These are phyloP conservation scores for Hysterangium stoloniferum DNA, from an alignment of 768 basidiomycete species.

Conservation along the genomic window DNA sequence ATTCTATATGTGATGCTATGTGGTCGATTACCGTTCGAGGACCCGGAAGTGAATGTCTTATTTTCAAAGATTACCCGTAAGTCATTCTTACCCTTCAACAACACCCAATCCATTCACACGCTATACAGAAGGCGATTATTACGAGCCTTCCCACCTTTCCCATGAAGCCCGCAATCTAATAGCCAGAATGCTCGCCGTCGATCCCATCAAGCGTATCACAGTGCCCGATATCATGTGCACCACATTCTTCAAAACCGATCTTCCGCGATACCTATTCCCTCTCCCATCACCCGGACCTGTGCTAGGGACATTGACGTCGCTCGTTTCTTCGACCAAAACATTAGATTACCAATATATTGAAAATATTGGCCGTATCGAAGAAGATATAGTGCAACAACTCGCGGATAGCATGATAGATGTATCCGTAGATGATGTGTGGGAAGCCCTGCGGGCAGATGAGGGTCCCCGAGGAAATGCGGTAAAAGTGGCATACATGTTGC, in stretches of 20 bases:
- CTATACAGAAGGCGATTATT: constrained; percentile 73
- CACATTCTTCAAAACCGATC: constrained; percentile 82
- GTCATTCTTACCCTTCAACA: constrained; percentile 19
- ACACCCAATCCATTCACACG: background rate
- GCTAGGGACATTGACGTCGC: constrained; percentile 61
- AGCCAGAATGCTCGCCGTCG: constrained; percentile 83
- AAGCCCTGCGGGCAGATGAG: constrained; percentile 73
- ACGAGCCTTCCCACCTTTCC: constrained; percentile 76
- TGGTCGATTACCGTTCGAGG: constrained; percentile 93
- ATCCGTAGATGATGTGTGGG: constrained; percentile 81
- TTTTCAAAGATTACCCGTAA: constrained; percentile 91
- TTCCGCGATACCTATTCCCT: constrained; percentile 80
- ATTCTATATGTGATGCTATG: constrained; percentile 98
- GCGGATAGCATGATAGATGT: constrained; percentile 64
- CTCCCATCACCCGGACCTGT: constrained; percentile 77
- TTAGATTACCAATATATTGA: constrained; percentile 83
- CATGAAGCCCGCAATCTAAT: constrained; percentile 74
- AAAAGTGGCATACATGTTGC: constrained; percentile 92
- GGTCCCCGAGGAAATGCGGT: constrained; percentile 85
- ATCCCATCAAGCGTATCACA: constrained; percentile 92
- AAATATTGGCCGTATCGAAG: constrained; percentile 87
- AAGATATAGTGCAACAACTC: constrained; percentile 82
- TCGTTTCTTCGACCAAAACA: constrained; percentile 55
- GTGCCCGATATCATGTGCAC: constrained; percentile 86
- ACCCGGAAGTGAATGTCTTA: constrained; percentile 86